phyloP scores from a whole-genome alignment of 1,284 basidiomycete genomes.

The Malassezia yamatoensis region DNA sequence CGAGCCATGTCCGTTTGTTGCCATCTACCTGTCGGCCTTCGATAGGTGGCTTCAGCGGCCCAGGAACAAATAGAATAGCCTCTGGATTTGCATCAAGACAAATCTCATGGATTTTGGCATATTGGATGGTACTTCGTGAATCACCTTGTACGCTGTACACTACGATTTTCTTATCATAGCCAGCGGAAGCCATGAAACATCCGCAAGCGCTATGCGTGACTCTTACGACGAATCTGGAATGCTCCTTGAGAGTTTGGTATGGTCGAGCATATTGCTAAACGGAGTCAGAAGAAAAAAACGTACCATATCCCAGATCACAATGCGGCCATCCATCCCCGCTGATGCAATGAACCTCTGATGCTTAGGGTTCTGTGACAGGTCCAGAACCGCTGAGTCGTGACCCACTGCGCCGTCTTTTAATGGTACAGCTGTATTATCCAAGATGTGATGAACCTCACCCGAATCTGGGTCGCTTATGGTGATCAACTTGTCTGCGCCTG shows the following conservation, averaged over 20 bases:
- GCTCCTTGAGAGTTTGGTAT: slow-evolving; percentile 29
- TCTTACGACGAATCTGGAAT: slow-evolving; percentile 35
- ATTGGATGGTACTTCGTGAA: neutral
- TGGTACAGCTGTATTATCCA: slow-evolving; percentile 15
- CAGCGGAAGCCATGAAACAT: slow-evolving; percentile 31
- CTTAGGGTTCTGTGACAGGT: slow-evolving; percentile 26
- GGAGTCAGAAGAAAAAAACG: neutral
- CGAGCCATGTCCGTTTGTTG: neutral
- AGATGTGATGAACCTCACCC: slow-evolving; percentile 31
- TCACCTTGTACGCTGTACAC: slow-evolving; percentile 26
- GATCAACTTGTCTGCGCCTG: slow-evolving; percentile 33
- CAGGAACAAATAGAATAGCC: neutral
- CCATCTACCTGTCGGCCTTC: neutral
- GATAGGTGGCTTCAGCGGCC: neutral
- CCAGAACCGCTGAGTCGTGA: slow-evolving; percentile 35
- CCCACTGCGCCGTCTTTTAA: slow-evolving; percentile 6
- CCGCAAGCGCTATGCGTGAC: slow-evolving; percentile 26
- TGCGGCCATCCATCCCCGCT: slow-evolving; percentile 36
- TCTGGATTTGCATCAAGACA: neutral
- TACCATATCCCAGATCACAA: slow-evolving; percentile 36
- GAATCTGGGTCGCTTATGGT: slow-evolving; percentile 24
- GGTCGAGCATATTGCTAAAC: slow-evolving; percentile 6
- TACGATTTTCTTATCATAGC: slow-evolving; percentile 34
- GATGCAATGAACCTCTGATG: slow-evolving; percentile 27
- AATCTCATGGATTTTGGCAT: neutral